phyloP scores from a whole-genome alignment of 495 filamentous ascomycete species.

The Aspergillus panamensis region DNA sequence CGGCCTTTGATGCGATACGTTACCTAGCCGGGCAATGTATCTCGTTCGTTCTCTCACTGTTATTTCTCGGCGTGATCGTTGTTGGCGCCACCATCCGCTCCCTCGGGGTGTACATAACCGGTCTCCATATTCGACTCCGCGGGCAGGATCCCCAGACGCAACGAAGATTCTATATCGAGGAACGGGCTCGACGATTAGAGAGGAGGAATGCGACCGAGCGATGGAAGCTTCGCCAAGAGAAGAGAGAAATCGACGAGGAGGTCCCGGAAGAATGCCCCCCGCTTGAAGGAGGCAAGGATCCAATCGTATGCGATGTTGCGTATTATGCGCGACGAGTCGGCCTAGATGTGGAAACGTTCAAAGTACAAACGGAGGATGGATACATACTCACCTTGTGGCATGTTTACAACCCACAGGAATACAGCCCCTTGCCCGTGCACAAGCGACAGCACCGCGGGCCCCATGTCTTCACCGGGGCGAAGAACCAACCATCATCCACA shows the following conservation, averaged over 20 bases:
- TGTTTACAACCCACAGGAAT: slow-evolving; percentile 79
- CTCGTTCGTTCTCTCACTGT: slow-evolving; percentile 71
- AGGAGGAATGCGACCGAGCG: slow-evolving; percentile 53
- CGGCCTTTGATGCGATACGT: slow-evolving; percentile 58
- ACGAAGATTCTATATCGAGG: slow-evolving; percentile 68
- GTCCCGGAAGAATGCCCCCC: slow-evolving; percentile 57
- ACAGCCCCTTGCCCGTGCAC: slow-evolving; percentile 45
- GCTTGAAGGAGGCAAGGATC: slow-evolving; percentile 76
- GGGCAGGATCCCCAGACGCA: slow-evolving; percentile 53
- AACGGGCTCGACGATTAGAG: slow-evolving; percentile 52
- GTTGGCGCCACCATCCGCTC: slow-evolving; percentile 64
- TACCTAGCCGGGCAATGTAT: slow-evolving; percentile 56
- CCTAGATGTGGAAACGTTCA: slow-evolving; percentile 76
- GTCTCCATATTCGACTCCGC: slow-evolving; percentile 46
- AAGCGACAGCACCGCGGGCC: slow-evolving; percentile 34
- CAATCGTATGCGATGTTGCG: slow-evolving; percentile 69
- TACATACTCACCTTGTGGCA: slow-evolving; percentile 89
- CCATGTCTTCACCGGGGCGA: slow-evolving; percentile 30
- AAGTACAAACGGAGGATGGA: slow-evolving; percentile 91
- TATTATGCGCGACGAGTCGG: slow-evolving; percentile 91
- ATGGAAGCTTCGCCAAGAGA: slow-evolving; percentile 55
- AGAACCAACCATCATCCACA: slow-evolving; percentile 9
- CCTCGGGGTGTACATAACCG: slow-evolving; percentile 47
- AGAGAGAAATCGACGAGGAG: slow-evolving; percentile 37
- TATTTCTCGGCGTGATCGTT: slow-evolving; percentile 72